Evolutionary conservation across 768 basidiomycete genomes (phyloP).

Genomic region (Paxillus ammoniavirescens): DNA sequence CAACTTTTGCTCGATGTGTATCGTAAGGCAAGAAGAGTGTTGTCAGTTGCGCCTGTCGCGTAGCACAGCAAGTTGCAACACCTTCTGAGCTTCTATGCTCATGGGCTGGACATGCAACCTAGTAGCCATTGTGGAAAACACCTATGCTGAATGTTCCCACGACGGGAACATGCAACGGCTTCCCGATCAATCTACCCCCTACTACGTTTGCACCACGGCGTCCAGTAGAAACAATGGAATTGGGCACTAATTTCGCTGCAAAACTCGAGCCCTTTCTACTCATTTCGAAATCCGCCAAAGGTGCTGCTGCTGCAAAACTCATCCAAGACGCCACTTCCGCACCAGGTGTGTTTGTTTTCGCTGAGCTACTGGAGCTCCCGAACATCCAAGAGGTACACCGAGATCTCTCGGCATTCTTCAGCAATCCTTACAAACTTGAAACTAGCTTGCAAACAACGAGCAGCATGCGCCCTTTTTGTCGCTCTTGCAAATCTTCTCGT

Average conservation of each 20-base stretch:
- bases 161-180: neutral
- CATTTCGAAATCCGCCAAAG: slow-evolving; percentile 89
- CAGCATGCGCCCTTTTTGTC: slow-evolving; percentile 59
- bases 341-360: slow-evolving; percentile 89
- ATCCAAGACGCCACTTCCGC: slow-evolving; percentile 84
- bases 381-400: slow-evolving; percentile 78
- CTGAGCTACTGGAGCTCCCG: slow-evolving; percentile 78
- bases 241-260: slow-evolving; percentile 58
- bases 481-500: slow-evolving; percentile 85
- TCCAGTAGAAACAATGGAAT: slow-evolving; percentile 45
- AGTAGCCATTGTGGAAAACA: too few species aligned
- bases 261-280: slow-evolving; percentile 89
- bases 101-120: too few species aligned
- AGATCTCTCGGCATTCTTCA: neutral
- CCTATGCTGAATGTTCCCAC: too few species aligned
- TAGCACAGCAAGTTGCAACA: too few species aligned
- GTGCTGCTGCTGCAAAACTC: slow-evolving; percentile 89
- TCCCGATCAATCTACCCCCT: neutral
- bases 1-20: too few species aligned
- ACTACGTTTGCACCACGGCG: neutral
- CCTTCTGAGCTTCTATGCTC: too few species aligned
- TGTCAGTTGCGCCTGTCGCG: too few species aligned
- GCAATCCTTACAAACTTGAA: slow-evolving; percentile 1
- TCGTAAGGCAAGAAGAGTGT: too few species aligned
- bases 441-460: slow-evolving; percentile 65